phyloP scores from a whole-genome alignment of 768 basidiomycete species.

The Pholiota microspora region DNA sequence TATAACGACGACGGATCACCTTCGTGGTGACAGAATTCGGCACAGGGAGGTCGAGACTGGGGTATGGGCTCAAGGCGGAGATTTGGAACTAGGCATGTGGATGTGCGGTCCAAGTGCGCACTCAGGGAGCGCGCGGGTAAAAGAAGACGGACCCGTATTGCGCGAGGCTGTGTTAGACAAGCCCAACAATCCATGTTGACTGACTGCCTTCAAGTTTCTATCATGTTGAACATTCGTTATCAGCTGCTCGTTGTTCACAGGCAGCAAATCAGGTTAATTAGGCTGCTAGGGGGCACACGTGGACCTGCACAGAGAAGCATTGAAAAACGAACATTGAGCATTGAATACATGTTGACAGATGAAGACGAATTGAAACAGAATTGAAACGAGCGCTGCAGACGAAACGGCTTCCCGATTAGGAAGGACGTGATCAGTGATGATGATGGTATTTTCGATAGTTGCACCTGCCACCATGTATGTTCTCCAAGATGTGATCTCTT shows the following conservation, averaged over 20 bases:
- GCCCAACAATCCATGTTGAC: not conserved
- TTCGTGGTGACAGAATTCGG: not conserved
- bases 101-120: slow-evolving; percentile 6
- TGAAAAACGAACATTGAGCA: not conserved
- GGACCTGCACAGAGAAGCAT: too few species aligned
- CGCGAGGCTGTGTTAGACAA: not conserved
- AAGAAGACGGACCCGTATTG: not conserved
- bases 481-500: slow-evolving; percentile 4
- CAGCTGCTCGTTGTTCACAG: not conserved
- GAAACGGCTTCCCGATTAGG: not conserved
- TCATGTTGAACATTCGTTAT: not conserved
- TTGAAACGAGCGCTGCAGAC: too few species aligned
- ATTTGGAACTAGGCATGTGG: slow-evolving; percentile 1
- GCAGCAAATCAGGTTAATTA: not conserved
- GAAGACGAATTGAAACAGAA: not conserved
- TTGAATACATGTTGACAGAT: not conserved
- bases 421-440: not conserved
- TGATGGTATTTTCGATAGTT: not conserved
- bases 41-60: not conserved
- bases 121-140: not conserved
- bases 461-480: slow-evolving; percentile 7
- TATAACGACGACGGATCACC: slow-evolving; percentile 14
- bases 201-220: not conserved
- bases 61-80: slow-evolving; percentile 11
- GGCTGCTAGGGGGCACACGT: too few species aligned